These are phyloP conservation scores for Rhodomyrtus tomentosa DNA, from an alignment of 345 rosid species.

Conservation along the genomic window DNA sequence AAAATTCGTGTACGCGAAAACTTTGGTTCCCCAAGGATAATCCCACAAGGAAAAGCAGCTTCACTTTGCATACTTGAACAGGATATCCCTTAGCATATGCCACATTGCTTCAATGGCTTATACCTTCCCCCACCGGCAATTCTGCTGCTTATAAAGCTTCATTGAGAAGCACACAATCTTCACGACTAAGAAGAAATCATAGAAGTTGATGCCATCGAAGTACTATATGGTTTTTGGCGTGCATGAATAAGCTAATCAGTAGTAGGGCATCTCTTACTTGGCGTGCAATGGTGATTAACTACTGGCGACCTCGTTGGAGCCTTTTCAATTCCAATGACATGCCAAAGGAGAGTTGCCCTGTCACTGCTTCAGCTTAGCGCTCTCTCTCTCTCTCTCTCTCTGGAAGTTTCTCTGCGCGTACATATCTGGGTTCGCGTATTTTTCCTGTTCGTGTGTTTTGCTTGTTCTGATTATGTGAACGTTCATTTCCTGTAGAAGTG, in stretches of 20 bases:
- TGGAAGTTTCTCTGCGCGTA: background rate
- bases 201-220: background rate
- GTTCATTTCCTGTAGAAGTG: background rate
- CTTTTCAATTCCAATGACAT: background rate
- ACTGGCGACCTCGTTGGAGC: background rate
- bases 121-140: background rate
- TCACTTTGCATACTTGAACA: background rate
- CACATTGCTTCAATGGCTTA: background rate
- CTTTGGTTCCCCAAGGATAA: background rate
- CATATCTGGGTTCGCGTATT: background rate
- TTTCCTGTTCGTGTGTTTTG: background rate
- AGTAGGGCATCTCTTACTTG: slow-evolving; percentile 24
- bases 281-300: slow-evolving; percentile 9
- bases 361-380: slow-evolving; percentile 4
- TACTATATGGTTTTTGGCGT: background rate
- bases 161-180: background rate
- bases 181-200: background rate
- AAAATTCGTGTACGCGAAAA: background rate
- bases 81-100: background rate
- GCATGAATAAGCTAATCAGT: slow-evolving; percentile 20
- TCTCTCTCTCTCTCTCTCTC: background rate
- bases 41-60: background rate
- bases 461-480: background rate
- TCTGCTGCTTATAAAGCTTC: background rate
- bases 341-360: slow-evolving; percentile 52